phyloP scores from a whole-genome alignment of 768 basidiomycete species.

The Collybiopsis luxurians region DNA sequence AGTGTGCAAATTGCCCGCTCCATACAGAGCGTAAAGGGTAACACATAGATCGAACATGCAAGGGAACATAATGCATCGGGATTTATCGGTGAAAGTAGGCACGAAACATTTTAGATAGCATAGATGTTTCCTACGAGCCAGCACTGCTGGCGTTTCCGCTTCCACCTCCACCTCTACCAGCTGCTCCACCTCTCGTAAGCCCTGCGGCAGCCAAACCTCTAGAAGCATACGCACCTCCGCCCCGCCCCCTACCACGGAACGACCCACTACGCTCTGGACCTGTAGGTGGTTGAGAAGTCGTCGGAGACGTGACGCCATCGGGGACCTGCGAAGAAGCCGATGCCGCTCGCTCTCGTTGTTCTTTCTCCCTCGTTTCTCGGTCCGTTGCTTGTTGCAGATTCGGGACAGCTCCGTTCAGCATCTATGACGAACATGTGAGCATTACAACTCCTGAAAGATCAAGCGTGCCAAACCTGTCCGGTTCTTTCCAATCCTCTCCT shows the following conservation, averaged over 20 bases:
- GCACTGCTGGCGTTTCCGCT: background rate
- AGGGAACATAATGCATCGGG: no score
- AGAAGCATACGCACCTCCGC: constrained; percentile 57
- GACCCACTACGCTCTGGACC: constrained; percentile 23
- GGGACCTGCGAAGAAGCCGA: constrained; percentile 11
- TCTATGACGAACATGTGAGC: constrained; percentile 37
- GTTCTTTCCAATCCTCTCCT: constrained; percentile 52
- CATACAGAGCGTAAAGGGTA: no score
- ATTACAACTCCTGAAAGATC: constrained; percentile 10
- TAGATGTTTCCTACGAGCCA: no score
- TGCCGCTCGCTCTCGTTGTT: constrained; percentile 12
- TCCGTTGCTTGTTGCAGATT: constrained; percentile 60
- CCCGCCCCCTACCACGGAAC: constrained; percentile 50
- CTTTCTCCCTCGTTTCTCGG: constrained; percentile 29
- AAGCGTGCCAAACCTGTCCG: constrained; percentile 47
- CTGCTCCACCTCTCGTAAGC: constrained; percentile 38
- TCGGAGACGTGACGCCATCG: constrained; percentile 19
- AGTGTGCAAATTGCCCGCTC: no score
- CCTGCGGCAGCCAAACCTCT: constrained; percentile 71
- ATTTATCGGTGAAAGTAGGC: no score
- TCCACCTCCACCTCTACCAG: constrained; percentile 10
- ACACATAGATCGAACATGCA: no score
- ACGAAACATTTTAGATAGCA: no score
- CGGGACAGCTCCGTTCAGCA: constrained; percentile 61
- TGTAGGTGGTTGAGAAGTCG: background rate